phyloP scores from a whole-genome alignment of 129 eudicot species.

The Erigeron canadensis region DNA sequence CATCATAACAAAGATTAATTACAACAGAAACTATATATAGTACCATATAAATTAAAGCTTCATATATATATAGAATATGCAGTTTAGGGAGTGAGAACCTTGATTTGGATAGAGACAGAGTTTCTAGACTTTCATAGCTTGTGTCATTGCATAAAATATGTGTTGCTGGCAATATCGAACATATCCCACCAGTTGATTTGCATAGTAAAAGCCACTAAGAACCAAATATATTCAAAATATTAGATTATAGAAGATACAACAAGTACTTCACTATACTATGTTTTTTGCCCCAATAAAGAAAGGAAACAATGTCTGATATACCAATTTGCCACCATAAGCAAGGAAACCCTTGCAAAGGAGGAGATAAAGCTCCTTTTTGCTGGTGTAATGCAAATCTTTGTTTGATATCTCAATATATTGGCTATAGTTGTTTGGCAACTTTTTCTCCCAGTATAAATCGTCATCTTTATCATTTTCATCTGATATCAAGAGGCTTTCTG shows the following conservation, averaged over 20 bases:
- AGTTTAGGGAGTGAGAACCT: conserved; percentile 2
- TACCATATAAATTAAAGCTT: not conserved
- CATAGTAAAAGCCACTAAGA: not conserved
- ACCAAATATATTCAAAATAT: not conserved
- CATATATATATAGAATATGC: not conserved
- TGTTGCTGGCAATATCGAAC: conserved; percentile 1
- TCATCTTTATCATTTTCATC: not conserved
- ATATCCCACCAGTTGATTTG: not conserved
- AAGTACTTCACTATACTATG: not conserved
- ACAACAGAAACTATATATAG: too few relatives aligned
- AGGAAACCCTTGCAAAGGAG: conserved; percentile 19
- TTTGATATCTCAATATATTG: not conserved
- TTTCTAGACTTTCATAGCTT: not conserved
- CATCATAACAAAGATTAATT: too few relatives aligned
- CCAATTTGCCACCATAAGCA: not conserved
- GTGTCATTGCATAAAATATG: not conserved
- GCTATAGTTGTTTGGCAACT: not conserved
- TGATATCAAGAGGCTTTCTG: not conserved
- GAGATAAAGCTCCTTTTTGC: conserved; percentile 13
- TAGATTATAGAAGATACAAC: not conserved
- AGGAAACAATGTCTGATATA: not conserved
- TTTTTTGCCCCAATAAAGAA: not conserved
- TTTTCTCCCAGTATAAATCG: not conserved
- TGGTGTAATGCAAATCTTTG: not conserved
- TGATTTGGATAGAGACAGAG: conserved; percentile 1